Evolutionary conservation across 208 protist genomes (phyloP).

Genomic region (Leishmania amazonensis): DNA sequence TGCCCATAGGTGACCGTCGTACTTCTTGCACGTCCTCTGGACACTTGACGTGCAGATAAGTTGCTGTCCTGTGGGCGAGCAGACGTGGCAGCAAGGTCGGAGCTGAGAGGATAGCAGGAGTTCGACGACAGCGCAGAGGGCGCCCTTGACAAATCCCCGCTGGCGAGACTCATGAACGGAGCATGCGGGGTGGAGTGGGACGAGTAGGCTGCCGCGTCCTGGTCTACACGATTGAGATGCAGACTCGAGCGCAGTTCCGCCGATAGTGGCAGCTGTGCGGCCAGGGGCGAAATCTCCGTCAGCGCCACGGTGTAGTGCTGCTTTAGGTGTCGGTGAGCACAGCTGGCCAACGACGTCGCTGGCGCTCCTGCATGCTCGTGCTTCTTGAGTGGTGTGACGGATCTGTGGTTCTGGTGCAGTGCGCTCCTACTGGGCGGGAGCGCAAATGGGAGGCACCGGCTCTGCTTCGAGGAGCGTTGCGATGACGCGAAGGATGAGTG

Average conservation of each 20-base stretch:
- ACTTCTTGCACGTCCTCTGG: background rate
- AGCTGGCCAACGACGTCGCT: background rate
- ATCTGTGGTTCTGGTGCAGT: background rate
- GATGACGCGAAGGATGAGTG: background rate
- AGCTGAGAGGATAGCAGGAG: slow-evolving; percentile 12
- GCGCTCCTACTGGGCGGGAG: too few species aligned
- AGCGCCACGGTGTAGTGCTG: slow-evolving; percentile 20
- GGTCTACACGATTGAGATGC: slow-evolving; percentile 29
- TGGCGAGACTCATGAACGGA: background rate
- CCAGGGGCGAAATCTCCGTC: slow-evolving; percentile 20
- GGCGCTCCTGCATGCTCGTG: background rate
- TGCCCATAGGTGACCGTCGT: background rate
- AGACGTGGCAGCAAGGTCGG: background rate
- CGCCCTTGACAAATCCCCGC: background rate
- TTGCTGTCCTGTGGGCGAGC: background rate
- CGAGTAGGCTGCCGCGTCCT: slow-evolving; percentile 31
- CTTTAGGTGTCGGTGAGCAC: background rate
- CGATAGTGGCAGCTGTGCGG: slow-evolving; percentile 33
- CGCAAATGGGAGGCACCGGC: background rate
- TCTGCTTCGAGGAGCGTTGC: background rate
- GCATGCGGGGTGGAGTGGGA: slow-evolving; percentile 28
- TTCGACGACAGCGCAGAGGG: background rate
- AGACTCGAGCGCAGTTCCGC: slow-evolving; percentile 29
- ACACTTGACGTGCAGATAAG: background rate
- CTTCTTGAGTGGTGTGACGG: too few species aligned